phyloP scores from a whole-genome alignment of 1,284 basidiomycete species.

The Ustilago tritici region DNA sequence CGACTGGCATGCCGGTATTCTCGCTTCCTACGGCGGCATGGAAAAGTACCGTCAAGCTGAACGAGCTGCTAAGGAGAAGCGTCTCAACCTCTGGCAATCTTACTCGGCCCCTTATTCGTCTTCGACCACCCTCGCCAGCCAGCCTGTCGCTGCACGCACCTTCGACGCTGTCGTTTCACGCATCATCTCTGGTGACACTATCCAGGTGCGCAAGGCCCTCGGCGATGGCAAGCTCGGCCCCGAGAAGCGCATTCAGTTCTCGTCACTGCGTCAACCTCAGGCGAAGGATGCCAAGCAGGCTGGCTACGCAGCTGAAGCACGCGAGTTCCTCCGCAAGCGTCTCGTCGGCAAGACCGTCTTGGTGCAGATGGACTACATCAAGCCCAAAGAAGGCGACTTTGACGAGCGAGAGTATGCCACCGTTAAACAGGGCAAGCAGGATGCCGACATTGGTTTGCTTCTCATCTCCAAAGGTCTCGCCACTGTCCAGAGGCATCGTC shows the following conservation, averaged over 20 bases:
- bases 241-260: conserved; percentile 88
- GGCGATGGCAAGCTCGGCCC: conserved; percentile 72
- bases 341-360: conserved; percentile 60
- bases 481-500: conserved; percentile 86
- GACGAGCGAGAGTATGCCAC: conserved; percentile 65
- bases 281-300: conserved; percentile 85
- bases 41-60: conserved; percentile 83
- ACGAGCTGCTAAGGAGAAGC: conserved; percentile 84
- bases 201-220: conserved; percentile 71
- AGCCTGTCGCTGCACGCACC: conserved; percentile 47
- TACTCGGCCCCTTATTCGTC: conserved; percentile 61
- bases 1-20: conserved; percentile 97
- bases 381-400: conserved; percentile 61
- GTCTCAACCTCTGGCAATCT: conserved; percentile 82
- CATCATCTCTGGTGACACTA: conserved; percentile 91
- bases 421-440: conserved; percentile 56
- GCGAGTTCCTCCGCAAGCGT: conserved; percentile 73
- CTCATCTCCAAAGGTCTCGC: conserved; percentile 92
- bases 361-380: conserved; percentile 66
- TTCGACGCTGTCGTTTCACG: conserved; percentile 84
- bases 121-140: conserved; percentile 37
- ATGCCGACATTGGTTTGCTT: conserved; percentile 84
- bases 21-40: conserved; percentile 74
- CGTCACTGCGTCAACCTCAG: conserved; percentile 81
- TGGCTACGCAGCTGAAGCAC: conserved; percentile 89